Conservation (phyloP, 345 rosid genomes). For the Euphorbia lathyris region DNA sequence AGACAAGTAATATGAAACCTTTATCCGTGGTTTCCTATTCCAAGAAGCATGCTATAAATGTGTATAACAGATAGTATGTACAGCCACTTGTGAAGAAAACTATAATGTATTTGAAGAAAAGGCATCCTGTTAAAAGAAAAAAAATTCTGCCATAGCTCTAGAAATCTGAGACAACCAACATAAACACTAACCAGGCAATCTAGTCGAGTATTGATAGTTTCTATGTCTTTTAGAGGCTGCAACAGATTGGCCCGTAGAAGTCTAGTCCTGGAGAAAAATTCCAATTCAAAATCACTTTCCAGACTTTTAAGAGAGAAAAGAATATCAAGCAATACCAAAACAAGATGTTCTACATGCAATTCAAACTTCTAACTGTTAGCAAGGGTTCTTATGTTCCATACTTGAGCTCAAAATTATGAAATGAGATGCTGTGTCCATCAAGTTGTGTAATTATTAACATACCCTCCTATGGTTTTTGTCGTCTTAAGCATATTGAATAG, state of each 20-base stretch:
- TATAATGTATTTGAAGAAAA: constrained; percentile 1
- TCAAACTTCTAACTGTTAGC: neutral
- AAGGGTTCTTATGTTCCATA: neutral
- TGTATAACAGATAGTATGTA: constrained; percentile 1
- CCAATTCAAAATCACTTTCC: constrained; percentile 18
- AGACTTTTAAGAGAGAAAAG: constrained; percentile 10
- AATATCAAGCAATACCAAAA: neutral
- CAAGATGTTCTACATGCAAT: neutral
- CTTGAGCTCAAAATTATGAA: neutral
- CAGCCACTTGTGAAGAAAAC: neutral
- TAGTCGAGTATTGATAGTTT: constrained; percentile 87
- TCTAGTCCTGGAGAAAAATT: constrained; percentile 69
- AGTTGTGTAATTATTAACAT: constrained; percentile 20
- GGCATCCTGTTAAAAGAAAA: neutral
- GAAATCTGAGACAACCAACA: constrained; percentile 17
- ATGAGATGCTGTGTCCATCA: constrained; percentile 14
- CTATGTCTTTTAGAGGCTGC: constrained; percentile 93
- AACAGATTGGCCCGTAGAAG: constrained; percentile 95
- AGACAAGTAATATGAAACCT: neutral
- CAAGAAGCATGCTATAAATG: neutral
- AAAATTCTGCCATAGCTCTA: constrained; percentile 11
- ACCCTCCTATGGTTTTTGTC: constrained; percentile 96
- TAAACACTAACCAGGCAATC: constrained; percentile 81
- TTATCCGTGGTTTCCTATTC: neutral
- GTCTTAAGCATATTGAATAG: constrained; percentile 94